These are phyloP conservation scores for Ceratorhiza oryzae-sativae DNA, from an alignment of 1,284 basidiomycete genomes.

Conservation along the genomic window DNA sequence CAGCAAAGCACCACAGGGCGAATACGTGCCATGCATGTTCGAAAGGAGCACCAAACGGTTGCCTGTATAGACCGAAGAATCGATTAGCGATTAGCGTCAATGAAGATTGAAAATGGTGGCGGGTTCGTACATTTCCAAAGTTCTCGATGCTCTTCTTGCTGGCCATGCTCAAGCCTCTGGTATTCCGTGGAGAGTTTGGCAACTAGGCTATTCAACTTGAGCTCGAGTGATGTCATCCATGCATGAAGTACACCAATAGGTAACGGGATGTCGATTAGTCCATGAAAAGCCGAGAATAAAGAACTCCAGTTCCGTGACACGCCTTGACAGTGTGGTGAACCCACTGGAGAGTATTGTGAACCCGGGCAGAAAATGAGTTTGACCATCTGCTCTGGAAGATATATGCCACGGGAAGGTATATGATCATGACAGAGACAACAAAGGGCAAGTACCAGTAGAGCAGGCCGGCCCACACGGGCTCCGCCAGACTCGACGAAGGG, in stretches of 20 bases:
- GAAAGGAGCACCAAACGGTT: background rate
- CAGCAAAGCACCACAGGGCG: background rate
- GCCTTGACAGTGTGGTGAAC: too few relatives aligned
- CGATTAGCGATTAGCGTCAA: background rate
- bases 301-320: too few relatives aligned
- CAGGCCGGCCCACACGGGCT: slow-evolving; percentile 29
- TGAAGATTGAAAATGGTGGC: background rate
- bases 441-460: slow-evolving; percentile 26
- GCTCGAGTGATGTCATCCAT: slow-evolving; percentile 21
- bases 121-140: background rate
- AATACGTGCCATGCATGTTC: background rate
- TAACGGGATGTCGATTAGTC: slow-evolving; percentile 2
- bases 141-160: background rate
- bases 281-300: too few relatives aligned
- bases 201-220: background rate
- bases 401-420: slow-evolving; percentile 1
- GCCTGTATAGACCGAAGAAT: background rate
- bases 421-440: background rate
- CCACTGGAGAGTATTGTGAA: too few relatives aligned
- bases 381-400: too few relatives aligned
- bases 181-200: background rate
- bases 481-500: background rate
- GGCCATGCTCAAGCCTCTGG: background rate
- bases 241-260: slow-evolving; percentile 21
- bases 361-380: too few relatives aligned